Evolutionary conservation across 805 yeast species (phyloP), one percentile per base, ranked within the genome.

Genomic region (Metschnikowia dekortorum): DNA sequence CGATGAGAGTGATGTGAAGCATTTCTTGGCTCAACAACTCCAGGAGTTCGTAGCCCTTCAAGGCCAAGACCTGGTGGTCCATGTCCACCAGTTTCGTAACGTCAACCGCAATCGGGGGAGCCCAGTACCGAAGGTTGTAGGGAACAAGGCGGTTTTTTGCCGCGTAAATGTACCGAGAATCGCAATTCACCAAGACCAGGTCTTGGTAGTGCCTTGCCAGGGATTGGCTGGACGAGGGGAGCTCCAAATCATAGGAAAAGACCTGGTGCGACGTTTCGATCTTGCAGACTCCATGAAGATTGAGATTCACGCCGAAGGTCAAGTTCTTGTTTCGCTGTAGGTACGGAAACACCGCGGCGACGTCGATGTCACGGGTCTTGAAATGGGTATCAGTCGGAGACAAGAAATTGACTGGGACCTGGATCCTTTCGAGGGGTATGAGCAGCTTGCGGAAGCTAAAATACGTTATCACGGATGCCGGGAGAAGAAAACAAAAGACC

Each of bases 381-480:
- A 45, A n/a, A 11, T 46, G 47, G 7, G 39, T 44, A 18, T 26
- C 34, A n/a, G 13, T 9, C n/a, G 39, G 45, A 31, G 29, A 35
- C 31, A 44, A 44, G 28, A 36, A 37, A 30, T 44, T 44, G 30
- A 44, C 47, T 5, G 61, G 61, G 8, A 52, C 39, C 31, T 46
- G 48, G 1, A 55, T 43, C 30, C 59, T 53, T 11, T 54, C 58
- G 7, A 51, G 50, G 1, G 78, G 78, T 5, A 73, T 63, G 11
- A 73, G 56, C 29, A 64, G 56, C 39, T 56, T 54, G 55, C 70
- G 71, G 55, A 73, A 71, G 46, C 65, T 64, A 34, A 60, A 49
- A 57, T 73, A 73, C 6, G 75, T 60, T 34, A 72, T 26, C 1
- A 68, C 42, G 6, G 76, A 66, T 9, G 71, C 50, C 3, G 78